A percentile compares a stretch with the other conserved stretches of the same genome.
Evolutionary conservation across 805 yeast species (phyloP).

Genomic region (Wickerhamomyces chambardii): DNA sequence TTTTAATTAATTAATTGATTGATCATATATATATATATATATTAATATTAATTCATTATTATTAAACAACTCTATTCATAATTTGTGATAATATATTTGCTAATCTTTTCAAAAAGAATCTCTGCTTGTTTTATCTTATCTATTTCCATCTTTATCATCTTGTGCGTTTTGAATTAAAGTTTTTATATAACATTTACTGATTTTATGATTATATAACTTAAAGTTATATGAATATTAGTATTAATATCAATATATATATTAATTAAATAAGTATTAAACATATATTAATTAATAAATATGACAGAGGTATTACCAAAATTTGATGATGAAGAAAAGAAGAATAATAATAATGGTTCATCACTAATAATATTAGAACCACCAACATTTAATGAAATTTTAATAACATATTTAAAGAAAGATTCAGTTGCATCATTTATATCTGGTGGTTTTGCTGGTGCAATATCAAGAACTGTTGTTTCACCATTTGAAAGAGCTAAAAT

Average conservation of each 20-base stretch:
- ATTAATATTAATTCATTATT: too few relatives aligned
- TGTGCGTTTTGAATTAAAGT: too few relatives aligned
- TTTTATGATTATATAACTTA: too few relatives aligned
- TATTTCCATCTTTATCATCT: too few relatives aligned
- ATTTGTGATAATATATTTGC: too few relatives aligned
- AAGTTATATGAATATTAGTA: background rate
- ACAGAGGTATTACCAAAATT: background rate
- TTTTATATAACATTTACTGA: too few relatives aligned
- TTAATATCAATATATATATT: background rate
- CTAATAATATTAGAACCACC: background rate
- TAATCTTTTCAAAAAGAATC: too few relatives aligned
- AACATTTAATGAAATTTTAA: background rate
- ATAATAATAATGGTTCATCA: background rate
- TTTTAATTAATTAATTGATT: too few relatives aligned
- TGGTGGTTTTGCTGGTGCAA: conserved; percentile 75
- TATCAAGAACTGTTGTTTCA: conserved; percentile 85
- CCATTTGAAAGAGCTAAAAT: conserved; percentile 95
- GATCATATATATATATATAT: too few relatives aligned
- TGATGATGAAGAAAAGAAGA: background rate
- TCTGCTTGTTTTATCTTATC: too few relatives aligned
- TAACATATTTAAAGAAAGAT: conserved; percentile 28
- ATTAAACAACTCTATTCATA: too few relatives aligned
- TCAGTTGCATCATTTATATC: conserved; percentile 56
- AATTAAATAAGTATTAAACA: background rate
- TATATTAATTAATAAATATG: background rate